A percentile compares a stretch with the other conserved stretches of the same genome.
Conservation (phyloP, 1,139 yeast genomes). For the Sugiyamaella paludigena region DNA sequence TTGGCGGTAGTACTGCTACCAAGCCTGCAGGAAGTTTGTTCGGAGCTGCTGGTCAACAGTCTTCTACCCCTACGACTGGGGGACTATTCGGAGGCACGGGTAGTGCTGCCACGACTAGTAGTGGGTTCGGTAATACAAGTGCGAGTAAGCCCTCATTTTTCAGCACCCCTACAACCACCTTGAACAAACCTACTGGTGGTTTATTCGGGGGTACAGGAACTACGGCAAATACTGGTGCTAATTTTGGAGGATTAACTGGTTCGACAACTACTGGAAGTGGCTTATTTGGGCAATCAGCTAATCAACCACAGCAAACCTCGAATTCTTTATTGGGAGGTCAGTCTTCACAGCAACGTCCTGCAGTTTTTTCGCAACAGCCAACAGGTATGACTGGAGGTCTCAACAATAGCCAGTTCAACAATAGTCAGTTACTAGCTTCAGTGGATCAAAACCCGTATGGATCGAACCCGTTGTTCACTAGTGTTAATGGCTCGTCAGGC, state of each 20-base stretch:
- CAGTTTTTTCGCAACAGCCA: conserved; percentile 2
- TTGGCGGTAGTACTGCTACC: conserved; percentile 22
- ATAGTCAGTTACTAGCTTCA: conserved; percentile 41
- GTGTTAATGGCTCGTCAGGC: conserved; percentile 1
- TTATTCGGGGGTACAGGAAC: conserved; percentile 33
- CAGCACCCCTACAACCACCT: conserved; percentile 20
- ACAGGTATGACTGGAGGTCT: not conserved
- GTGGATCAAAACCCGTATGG: conserved; percentile 72
- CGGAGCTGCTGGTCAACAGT: conserved; percentile 33
- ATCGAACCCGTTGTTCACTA: conserved; percentile 56
- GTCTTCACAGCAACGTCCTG: conserved; percentile 3
- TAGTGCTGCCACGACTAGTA: conserved; percentile 15
- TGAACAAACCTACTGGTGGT: conserved; percentile 27
- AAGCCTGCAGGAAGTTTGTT: conserved; percentile 34
- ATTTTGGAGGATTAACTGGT: conserved; percentile 18
- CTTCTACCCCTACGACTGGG: conserved; percentile 27
- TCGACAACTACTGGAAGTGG: conserved; percentile 10
- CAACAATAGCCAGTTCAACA: not conserved
- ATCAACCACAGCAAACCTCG: conserved; percentile 2
- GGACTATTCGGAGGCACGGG: conserved; percentile 31
- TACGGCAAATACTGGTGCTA: conserved; percentile 25
- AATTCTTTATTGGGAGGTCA: conserved; percentile 8
- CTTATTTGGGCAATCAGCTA: conserved; percentile 8
- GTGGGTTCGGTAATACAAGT: conserved; percentile 3
- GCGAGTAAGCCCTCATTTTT: conserved; percentile 11